These are phyloP conservation scores for Lactarius sp. DNA, from an alignment of 768 basidiomycete genomes.

Conservation along the genomic window DNA sequence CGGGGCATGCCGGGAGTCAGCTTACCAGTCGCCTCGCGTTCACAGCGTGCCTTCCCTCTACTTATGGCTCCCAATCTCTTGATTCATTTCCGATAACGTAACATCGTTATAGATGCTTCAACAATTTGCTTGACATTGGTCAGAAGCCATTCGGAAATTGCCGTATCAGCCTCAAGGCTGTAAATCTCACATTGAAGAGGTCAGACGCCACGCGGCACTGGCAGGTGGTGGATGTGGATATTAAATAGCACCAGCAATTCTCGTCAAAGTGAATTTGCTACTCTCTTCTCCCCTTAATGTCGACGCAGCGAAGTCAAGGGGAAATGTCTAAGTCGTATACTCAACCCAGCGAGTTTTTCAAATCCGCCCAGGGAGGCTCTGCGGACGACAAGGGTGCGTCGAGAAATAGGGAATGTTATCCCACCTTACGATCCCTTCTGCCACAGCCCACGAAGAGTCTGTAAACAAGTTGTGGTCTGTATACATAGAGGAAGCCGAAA, in stretches of 20 bases:
- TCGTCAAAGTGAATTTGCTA: not conserved
- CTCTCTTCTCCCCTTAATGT: not conserved
- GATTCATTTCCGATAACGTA: too few relatives aligned
- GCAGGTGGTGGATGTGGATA: not conserved
- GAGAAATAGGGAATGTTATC: not conserved
- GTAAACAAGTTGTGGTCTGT: conserved; percentile 19
- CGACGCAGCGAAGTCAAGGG: not conserved
- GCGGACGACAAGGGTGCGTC: not conserved
- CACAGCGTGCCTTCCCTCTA: too few relatives aligned
- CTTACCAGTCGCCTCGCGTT: not conserved
- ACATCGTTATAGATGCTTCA: too few relatives aligned
- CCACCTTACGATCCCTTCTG: not conserved
- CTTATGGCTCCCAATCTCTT: too few relatives aligned
- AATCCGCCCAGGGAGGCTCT: not conserved
- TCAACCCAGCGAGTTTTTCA: not conserved
- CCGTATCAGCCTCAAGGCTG: too few relatives aligned
- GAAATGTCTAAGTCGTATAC: conserved; percentile 2
- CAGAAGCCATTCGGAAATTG: too few relatives aligned
- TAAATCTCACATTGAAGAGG: not conserved
- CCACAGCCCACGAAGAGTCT: not conserved
- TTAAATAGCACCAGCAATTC: not conserved
- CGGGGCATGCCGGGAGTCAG: not conserved
- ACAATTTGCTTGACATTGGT: too few relatives aligned
- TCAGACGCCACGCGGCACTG: too few relatives aligned
- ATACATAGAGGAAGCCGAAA: conserved; percentile 13